Evolutionary conservation across 768 basidiomycete species (phyloP), one percentile per base, ranked within the genome.

Genomic region (Cystofilobasidium bisporidii): DNA sequence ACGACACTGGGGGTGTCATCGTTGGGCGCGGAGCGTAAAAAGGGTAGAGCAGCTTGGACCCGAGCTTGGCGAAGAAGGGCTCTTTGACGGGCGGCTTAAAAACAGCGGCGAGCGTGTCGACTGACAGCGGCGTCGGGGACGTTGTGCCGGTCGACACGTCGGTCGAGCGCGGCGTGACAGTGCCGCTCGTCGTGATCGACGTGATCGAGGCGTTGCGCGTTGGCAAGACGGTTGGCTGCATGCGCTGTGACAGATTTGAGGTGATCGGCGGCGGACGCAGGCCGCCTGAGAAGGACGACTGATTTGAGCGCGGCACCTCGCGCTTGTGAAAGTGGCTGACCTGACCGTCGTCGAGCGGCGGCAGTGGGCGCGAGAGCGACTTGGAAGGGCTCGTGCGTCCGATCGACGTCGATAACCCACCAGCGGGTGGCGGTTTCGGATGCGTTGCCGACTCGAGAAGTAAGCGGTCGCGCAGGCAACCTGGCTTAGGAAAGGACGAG

Each of bases 361-460:
- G 53, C 5, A 56, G 53, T 1, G 26, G 26, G 14, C 53, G 26
- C 15, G 53, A 9, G 5, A 30, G 26, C 28, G 53, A 8, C 53
- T 32, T 28, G 53, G 28, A 3, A 1, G 53, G 63, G 9, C 50
- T 56, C 8, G 38, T 56, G 17, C 53, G 63, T 12, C 63, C 63
- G 41, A 64, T 40, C 40, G 63, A 64, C 50, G 50, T 64, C 18
- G 63, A 64, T 9, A 41, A 55, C 8, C 55, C 50, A 28, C 50
- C 36, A 2, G 50, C 38, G 38, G 12, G 33, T 28, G 14, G 50
- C 50, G 41, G 36, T 57, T 28, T 40, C 3, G 15, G 63, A 32
- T 28, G 53, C 15, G 26, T 56, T 8, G 53, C 28, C 26, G 53
- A 56, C 53, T 56, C 53, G 30, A 56, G 53, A 10, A 56, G 15